A percentile compares a stretch with the other conserved stretches of the same genome.
Conservation (phyloP, 1,139 yeast genomes). For the Candida labiduridarum region DNA sequence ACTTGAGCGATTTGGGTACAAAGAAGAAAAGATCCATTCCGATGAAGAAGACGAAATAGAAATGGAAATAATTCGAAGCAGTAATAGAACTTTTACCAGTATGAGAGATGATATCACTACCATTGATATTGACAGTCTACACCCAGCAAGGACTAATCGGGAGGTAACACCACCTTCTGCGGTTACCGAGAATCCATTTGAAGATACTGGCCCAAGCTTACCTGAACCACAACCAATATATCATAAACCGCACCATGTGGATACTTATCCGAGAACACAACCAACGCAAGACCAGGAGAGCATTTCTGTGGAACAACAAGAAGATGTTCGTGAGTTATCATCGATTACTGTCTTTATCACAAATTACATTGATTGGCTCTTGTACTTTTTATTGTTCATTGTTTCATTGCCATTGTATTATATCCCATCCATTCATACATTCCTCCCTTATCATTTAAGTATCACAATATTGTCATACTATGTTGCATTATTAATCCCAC, state of each 20-base stretch:
- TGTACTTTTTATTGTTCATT: conserved; percentile 48
- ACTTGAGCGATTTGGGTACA: conserved; percentile 21
- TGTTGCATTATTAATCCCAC: conserved; percentile 52
- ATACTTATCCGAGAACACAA: conserved; percentile 7
- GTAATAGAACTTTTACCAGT: conserved; percentile 23
- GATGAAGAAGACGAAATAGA: conserved; percentile 23
- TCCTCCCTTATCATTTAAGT: conserved; percentile 64
- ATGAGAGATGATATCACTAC: conserved; percentile 43
- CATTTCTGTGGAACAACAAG: conserved; percentile 6
- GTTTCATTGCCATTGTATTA: conserved; percentile 60
- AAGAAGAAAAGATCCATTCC: conserved; percentile 16
- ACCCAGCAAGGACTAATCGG: conserved; percentile 17
- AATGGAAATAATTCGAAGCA: conserved; percentile 20
- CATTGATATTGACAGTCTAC: conserved; percentile 28
- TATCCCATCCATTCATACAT: conserved; percentile 47
- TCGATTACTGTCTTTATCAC: conserved; percentile 32
- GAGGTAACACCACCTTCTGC: conserved; percentile 15
- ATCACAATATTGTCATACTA: conserved; percentile 60
- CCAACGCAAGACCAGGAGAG: conserved; percentile 5
- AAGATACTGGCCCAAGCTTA: conserved; percentile 5
- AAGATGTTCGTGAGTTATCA: not conserved
- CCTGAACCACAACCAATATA: conserved; percentile 24
- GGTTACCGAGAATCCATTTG: conserved; percentile 21
- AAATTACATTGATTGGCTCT: conserved; percentile 57
- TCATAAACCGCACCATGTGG: conserved; percentile 16